Base-by-base conservation (phyloP, 805 yeast species). In the Candida cerambycidarum region DNA sequence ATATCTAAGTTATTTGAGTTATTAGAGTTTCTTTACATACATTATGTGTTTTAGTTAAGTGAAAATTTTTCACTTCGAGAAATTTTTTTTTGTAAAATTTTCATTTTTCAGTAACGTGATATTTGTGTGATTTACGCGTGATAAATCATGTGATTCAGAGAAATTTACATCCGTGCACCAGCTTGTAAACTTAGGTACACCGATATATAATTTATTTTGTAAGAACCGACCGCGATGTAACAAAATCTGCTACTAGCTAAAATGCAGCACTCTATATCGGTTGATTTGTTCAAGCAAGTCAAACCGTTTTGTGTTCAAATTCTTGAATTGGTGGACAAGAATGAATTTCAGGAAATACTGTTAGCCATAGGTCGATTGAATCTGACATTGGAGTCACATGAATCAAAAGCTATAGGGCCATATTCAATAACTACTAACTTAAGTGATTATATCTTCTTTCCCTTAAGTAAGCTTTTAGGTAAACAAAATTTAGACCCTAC, bases 371-470 rank as follows among this genome's bases (percentile, higher is more conserved):
- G 41, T 40, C 14, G 36, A 39, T 18, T 36, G 59, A 10, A 32
- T 43, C 7, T 14, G 34, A 6, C 38, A 12, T 50, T 63, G n/a
- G 37, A 51, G 3, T 24, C 38, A 7, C 63, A 57, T 39, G 32
- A 45, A 19, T 30, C 33, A 3, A 29, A 32, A 15, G 28, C 38
- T 12, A 19, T 9, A 41, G 45, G 27, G 10, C 30, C 39, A 2
- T 68, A 65, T 44, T 34, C 48, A 2, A 34, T 69, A 2, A 54
- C 68, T 2, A 42, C 59, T 3, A 64, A 58, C 14, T 41, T 70
- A 8, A 74, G 73, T 0, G 75, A 69, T 53, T 69, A 69, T 45
- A 54, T 70, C 2, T 70, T 70, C 45, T 66, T 63, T 39, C 76
- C 76, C 2, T 25, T 69, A 12, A 57, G 73, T 4, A 56, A 50